Conservation (phyloP, 1,284 basidiomycete species). For the Quambalaria eucalypti region DNA sequence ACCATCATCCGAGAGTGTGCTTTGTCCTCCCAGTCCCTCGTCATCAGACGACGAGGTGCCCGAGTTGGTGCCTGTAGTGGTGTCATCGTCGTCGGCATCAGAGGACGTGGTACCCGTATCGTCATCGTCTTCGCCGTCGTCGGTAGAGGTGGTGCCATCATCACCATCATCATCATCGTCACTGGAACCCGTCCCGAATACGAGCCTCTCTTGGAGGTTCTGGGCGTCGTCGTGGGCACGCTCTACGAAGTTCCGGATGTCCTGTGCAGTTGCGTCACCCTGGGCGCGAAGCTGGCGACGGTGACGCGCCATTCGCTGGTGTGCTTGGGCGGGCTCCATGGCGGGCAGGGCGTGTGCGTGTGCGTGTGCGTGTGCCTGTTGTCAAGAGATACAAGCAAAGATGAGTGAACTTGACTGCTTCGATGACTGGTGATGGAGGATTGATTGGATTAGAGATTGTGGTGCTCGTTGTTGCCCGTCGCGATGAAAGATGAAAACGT, state of each 20-base stretch:
- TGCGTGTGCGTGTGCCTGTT: too few relatives aligned
- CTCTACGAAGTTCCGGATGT: background rate
- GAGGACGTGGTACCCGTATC: background rate
- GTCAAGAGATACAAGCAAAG: too few relatives aligned
- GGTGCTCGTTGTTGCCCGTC: too few relatives aligned
- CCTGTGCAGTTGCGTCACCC: background rate
- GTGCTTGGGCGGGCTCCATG: background rate
- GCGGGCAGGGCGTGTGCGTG: too few relatives aligned
- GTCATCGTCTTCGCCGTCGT: conserved; percentile 9
- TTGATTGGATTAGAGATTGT: too few relatives aligned
- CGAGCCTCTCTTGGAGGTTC: too few relatives aligned
- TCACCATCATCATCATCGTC: too few relatives aligned
- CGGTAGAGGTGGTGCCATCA: conserved; percentile 1
- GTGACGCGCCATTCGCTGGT: conserved; percentile 23
- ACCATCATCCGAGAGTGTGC: conserved; percentile 4
- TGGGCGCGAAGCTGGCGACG: conserved; percentile 12
- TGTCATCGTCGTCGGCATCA: background rate
- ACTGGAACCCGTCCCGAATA: too few relatives aligned
- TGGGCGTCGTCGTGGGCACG: background rate
- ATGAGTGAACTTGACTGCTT: too few relatives aligned
- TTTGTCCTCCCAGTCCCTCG: too few relatives aligned
- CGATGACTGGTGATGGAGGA: too few relatives aligned
- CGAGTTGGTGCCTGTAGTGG: conserved; percentile 8
- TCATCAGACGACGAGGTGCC: conserved; percentile 4
- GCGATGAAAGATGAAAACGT: too few relatives aligned